Evolutionary conservation across 1,284 basidiomycete genomes (phyloP).

Genomic region (Erythrobasidium hasegawianum): DNA sequence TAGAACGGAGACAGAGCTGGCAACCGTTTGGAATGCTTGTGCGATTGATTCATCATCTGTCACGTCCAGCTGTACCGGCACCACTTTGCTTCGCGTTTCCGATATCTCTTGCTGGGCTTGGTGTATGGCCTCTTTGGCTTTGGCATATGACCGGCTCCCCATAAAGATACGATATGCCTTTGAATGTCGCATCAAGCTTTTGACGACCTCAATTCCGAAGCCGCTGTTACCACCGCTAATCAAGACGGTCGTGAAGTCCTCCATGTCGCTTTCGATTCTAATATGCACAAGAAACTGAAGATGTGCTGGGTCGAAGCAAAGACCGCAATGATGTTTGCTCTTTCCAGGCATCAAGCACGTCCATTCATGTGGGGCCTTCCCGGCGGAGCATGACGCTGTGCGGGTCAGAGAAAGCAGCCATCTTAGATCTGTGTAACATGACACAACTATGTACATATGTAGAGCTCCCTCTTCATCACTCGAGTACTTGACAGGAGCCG

Average conservation of each 20-base stretch:
- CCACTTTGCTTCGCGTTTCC: not conserved
- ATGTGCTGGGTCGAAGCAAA: too few species aligned
- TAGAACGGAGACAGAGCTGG: not conserved
- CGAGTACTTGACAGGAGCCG: too few species aligned
- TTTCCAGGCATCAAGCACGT: too few species aligned
- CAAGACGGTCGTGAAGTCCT: not conserved
- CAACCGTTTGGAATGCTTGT: not conserved
- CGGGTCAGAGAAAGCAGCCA: too few species aligned
- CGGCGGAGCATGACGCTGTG: too few species aligned
- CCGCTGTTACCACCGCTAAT: slow-evolving; percentile 11
- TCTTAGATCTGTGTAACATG: too few species aligned
- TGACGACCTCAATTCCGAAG: slow-evolving; percentile 8
- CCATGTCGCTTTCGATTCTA: too few species aligned
- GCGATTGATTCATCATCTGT: not conserved
- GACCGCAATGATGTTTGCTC: too few species aligned
- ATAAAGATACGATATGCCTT: slow-evolving; percentile 2
- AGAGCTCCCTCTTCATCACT: too few species aligned
- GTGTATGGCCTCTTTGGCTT: not conserved
- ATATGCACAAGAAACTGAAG: too few species aligned
- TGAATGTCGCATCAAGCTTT: not conserved
- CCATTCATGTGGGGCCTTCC: too few species aligned
- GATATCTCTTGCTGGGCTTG: not conserved
- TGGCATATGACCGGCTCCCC: not conserved
- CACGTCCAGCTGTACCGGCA: not conserved
- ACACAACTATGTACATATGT: too few species aligned